phyloP scores from a whole-genome alignment of 2,329 filamentous ascomycete species.

The Colletotrichum trifolii region DNA sequence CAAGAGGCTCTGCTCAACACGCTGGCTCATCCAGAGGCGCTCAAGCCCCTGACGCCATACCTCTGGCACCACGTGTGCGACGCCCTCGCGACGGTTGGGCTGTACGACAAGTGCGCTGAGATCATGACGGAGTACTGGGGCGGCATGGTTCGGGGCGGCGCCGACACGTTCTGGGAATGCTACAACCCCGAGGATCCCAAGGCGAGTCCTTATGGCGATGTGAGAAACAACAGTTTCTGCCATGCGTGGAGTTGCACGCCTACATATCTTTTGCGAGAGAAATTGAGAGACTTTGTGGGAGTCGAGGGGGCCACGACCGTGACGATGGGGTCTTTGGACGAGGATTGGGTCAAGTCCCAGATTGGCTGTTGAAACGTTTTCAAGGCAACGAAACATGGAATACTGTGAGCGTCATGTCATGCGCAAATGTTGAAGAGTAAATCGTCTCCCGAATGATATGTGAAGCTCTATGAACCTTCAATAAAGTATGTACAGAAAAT shows the following conservation, averaged over 20 bases:
- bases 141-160: slow-evolving; percentile 45
- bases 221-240: slow-evolving; percentile 47
- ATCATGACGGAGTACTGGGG: slow-evolving; percentile 48
- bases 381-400: not conserved
- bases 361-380: not conserved
- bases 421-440: too few relatives aligned
- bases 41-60: slow-evolving; percentile 46
- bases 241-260: slow-evolving; percentile 49
- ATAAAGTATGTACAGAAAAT: slow-evolving; percentile 20
- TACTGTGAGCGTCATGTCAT: too few relatives aligned
- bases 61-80: slow-evolving; percentile 46
- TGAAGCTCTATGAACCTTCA: slow-evolving; percentile 4
- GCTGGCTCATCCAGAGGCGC: slow-evolving; percentile 40
- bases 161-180: slow-evolving; percentile 48
- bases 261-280: slow-evolving; percentile 42
- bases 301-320: slow-evolving; percentile 3
- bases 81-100: slow-evolving; percentile 41
- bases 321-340: slow-evolving; percentile 18
- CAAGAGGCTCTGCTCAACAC: slow-evolving; percentile 40
- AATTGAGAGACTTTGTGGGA: slow-evolving; percentile 23
- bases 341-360: slow-evolving; percentile 19
- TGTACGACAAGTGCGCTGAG: slow-evolving; percentile 42
- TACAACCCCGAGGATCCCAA: slow-evolving; percentile 43
- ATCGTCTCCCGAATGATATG: slow-evolving; percentile 23
- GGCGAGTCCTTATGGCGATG: slow-evolving; percentile 46